Percentiles rank a stretch among this genome's conserved stretches.
phyloP scores from a whole-genome alignment of 192 early-diverging fungal genomes.

The Dissophora globulifera region DNA sequence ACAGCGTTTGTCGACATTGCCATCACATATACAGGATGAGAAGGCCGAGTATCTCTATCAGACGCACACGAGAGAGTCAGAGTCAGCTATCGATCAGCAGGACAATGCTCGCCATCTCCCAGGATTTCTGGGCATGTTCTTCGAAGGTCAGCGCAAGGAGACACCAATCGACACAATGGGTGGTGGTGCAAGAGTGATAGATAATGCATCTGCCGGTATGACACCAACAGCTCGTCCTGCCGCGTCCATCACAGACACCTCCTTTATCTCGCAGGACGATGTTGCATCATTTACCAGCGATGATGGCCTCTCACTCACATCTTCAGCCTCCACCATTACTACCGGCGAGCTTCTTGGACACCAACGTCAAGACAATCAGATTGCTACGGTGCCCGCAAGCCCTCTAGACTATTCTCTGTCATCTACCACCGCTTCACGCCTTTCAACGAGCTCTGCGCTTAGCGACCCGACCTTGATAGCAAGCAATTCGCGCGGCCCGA shows the following conservation, averaged over 20 bases:
- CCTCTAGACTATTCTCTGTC: neutral
- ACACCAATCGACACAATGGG: no score
- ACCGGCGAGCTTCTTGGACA: no score
- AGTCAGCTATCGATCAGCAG: neutral
- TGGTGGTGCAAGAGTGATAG: neutral
- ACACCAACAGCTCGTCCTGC: neutral
- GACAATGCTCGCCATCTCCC: neutral
- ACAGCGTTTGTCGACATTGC: neutral
- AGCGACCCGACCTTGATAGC: neutral
- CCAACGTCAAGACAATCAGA: no score
- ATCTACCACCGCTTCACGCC: neutral
- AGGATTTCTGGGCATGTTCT: neutral
- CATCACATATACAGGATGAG: conserved; percentile 6
- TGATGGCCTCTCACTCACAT: neutral
- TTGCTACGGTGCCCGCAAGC: no score
- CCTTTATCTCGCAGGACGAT: neutral
- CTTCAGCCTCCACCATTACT: no score
- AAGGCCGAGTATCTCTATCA: conserved; percentile 12
- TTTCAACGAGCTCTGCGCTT: neutral
- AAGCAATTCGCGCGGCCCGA: neutral
- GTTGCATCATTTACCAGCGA: neutral
- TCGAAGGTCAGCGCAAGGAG: neutral
- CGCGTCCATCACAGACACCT: neutral
- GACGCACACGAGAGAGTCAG: neutral
- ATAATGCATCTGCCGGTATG: no score